Conservation (phyloP, 169 alveolate species). For the Plasmodium sp. region DNA sequence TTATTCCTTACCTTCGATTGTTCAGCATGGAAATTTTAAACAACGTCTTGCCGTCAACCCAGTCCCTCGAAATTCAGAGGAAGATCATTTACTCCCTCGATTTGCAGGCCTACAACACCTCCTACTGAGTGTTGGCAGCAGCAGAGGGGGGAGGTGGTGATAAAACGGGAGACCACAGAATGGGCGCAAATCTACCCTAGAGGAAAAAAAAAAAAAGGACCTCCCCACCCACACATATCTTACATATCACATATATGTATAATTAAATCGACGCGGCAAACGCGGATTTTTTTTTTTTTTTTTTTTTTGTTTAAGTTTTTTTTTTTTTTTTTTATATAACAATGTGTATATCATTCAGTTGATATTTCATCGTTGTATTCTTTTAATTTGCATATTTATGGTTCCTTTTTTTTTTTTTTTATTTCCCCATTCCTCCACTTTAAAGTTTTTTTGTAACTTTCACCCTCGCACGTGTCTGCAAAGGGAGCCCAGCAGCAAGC, state of each 20-base stretch:
- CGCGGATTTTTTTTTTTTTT: not conserved
- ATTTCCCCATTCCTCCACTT: not conserved
- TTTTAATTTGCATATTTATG: not conserved
- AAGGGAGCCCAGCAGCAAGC: not conserved
- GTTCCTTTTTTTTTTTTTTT: not conserved
- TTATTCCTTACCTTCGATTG: conserved; percentile 67
- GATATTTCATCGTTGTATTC: not conserved
- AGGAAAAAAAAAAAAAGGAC: not conserved
- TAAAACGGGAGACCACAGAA: not conserved
- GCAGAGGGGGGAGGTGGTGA: not conserved
- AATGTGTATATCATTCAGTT: not conserved
- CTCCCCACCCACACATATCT: not conserved
- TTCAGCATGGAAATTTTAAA: conserved; percentile 73
- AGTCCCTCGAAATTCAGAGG: conserved; percentile 71
- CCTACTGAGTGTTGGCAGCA: not conserved
- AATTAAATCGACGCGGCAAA: not conserved
- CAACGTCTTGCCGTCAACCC: conserved; percentile 72
- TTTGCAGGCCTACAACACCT: conserved; percentile 61
- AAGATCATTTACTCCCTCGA: conserved; percentile 64
- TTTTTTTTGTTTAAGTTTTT: not conserved
- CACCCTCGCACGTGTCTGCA: not conserved
- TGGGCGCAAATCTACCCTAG: not conserved
- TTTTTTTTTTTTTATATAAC: not conserved
- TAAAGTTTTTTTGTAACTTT: not conserved
- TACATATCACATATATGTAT: not conserved